Conservation (phyloP, 1,284 basidiomycete genomes). For the Anthracocystis panici-leucophaei region DNA sequence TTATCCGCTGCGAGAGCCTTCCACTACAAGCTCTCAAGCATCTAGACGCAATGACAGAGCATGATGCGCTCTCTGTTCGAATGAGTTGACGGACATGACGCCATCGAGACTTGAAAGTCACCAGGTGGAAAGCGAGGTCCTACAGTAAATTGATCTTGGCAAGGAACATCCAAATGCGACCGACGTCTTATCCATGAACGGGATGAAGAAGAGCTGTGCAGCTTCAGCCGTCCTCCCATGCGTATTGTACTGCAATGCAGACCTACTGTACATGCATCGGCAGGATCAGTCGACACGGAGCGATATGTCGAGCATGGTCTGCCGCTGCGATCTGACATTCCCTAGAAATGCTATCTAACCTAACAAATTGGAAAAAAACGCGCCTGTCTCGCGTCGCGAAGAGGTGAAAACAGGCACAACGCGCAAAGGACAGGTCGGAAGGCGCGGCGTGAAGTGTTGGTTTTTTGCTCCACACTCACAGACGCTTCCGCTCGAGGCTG, state of each 20-base stretch:
- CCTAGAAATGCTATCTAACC: neutral
- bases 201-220: neutral
- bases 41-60: neutral
- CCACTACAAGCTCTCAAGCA: neutral
- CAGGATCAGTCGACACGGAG: neutral
- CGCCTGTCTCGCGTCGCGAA: conserved; percentile 10
- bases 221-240: no score
- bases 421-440: conserved; percentile 1
- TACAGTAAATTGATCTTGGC: no score
- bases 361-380: neutral
- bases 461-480: neutral
- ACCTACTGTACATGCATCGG: no score
- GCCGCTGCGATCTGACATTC: neutral
- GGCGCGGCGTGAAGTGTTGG: neutral
- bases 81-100: neutral
- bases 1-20: neutral
- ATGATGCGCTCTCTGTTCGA: neutral
- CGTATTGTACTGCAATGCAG: no score
- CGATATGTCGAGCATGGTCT: neutral
- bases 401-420: neutral
- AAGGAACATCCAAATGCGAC: neutral
- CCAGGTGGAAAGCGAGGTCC: neutral
- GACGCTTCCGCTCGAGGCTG: neutral
- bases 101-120: neutral
- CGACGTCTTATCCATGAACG: neutral